Percentiles rank a stretch among this genome's conserved stretches.
These are phyloP conservation scores for Penicillium diatomitis DNA, from an alignment of 495 filamentous ascomycete genomes.

Conservation along the genomic window DNA sequence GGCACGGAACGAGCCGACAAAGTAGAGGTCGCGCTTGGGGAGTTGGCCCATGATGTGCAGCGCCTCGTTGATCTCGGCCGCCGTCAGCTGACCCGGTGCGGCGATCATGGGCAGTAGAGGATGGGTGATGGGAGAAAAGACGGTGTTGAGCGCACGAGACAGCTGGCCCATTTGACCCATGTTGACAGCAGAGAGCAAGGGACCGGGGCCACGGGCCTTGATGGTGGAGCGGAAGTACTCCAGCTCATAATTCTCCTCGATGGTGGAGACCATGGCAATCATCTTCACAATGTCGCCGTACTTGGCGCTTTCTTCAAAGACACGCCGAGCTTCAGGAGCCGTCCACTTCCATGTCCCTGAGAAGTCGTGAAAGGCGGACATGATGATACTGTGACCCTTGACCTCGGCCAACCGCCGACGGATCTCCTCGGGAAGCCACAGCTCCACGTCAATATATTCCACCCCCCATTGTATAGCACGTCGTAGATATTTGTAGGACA, in stretches of 20 bases:
- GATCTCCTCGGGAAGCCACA: conserved; percentile 75
- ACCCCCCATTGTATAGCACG: conserved; percentile 78
- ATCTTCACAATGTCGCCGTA: conserved; percentile 84
- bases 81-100: conserved; percentile 73
- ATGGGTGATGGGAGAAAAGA: conserved; percentile 81
- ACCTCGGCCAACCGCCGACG: conserved; percentile 54
- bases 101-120: conserved; percentile 76
- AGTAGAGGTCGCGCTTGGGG: conserved; percentile 70
- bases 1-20: conserved; percentile 61
- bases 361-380: conserved; percentile 82
- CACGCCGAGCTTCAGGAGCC: conserved; percentile 53
- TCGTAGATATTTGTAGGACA: conserved; percentile 69
- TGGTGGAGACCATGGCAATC: conserved; percentile 69
- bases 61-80: conserved; percentile 72
- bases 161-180: conserved; percentile 79
- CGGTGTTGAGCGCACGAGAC: conserved; percentile 68
- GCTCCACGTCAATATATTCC: conserved; percentile 79
- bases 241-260: conserved; percentile 77
- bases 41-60: conserved; percentile 70
- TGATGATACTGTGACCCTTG: conserved; percentile 68
- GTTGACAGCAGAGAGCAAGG: conserved; percentile 72
- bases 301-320: conserved; percentile 59
- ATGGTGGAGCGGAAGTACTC: conserved; percentile 80
- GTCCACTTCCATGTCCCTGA: conserved; percentile 77
- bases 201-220: conserved; percentile 52